Base-by-base conservation (phyloP, 371 early-diverging fungal genomes). In the Mucor velutinosus region DNA sequence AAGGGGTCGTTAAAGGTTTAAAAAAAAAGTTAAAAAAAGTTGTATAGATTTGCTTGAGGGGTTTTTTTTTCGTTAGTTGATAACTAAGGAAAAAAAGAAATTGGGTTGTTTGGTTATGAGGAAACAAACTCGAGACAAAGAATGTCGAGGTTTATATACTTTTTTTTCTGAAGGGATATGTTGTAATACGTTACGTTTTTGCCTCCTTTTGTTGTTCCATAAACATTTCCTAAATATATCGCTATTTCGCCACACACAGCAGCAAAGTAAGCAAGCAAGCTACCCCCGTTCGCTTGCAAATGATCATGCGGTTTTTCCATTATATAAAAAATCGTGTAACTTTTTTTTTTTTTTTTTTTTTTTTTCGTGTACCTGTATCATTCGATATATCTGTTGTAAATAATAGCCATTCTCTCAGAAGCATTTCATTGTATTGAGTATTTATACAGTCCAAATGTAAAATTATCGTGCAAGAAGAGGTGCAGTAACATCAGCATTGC, bases 71-170 rank as follows among this genome's bases (percentile, higher is more conserved):
- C 53, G 53, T 45, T 60, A 33, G 47, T 45, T 64, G 59, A 67
- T 49, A 62, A 67, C 62, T 62, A 64, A 55, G 60, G 56, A 64
- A 70, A 65, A 70, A 65, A 65, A 57, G 57, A 70, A 33, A 67
- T 35, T 32, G 51, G 45, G 37, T 37, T 60, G 47, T 60, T 64
- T 70, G 65, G 70, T 69, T 70, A 70, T 70, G 56, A 70, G 25
- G 70, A 49, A 49, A 51, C 51, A 23, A 21, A 14, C 30, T 30
- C 32, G 45, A 21, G 23, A 25, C 57, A 55, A 60, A 21, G 56
- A 56, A 60, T 6, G 29, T 23, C 11, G 23, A 60, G 64, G 37
- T 56, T 60, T 70, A 27, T 70, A 70, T 70, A 70, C 37, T 41
- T 56, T 51, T 25, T 27, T 30, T 14, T 35, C 15, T 8, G 30